Evolutionary conservation across 306 rosid genomes (phyloP).

Genomic region (Parietaria judaica): DNA sequence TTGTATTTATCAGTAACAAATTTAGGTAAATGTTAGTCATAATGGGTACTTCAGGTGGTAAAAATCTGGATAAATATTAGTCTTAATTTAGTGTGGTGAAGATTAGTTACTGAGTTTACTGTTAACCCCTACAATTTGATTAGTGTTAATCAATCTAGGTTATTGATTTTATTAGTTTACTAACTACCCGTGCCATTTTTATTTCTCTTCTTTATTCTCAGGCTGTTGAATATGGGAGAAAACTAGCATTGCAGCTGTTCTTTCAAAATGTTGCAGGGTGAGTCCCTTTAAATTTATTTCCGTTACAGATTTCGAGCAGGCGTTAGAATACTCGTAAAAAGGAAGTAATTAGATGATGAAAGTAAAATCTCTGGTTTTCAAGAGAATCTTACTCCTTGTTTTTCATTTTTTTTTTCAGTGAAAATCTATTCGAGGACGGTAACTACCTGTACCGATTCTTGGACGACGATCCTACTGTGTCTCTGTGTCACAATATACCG

Average conservation of each 20-base stretch:
- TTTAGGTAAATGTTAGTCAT: not conserved
- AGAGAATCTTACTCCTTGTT: too few species aligned
- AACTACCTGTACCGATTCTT: constrained; percentile 75
- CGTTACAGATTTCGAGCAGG: constrained; percentile 9
- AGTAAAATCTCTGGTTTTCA: too few species aligned
- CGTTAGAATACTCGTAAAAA: not conserved
- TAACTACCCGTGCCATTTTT: constrained; percentile 4
- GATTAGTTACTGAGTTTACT: too few species aligned
- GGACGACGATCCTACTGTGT: constrained; percentile 76
- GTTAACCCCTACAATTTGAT: too few species aligned
- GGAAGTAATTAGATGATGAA: not conserved
- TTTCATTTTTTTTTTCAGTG: constrained; percentile 32
- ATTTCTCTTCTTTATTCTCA: constrained; percentile 14
- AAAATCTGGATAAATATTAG: too few species aligned
- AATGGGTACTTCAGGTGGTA: too few species aligned
- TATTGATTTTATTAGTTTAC: constrained; percentile 4
- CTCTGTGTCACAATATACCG: constrained; percentile 80
- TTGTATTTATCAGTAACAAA: not conserved
- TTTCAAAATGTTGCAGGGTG: constrained; percentile 77
- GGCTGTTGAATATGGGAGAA: constrained; percentile 83
- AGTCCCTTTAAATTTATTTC: constrained; percentile 27
- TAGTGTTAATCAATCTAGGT: not conserved
- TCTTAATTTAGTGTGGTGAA: too few species aligned
- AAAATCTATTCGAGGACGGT: constrained; percentile 78
- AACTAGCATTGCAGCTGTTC: constrained; percentile 71